Evolutionary conservation across 1,139 yeast genomes (phyloP).

Genomic region (Yamadazyma atlantica): DNA sequence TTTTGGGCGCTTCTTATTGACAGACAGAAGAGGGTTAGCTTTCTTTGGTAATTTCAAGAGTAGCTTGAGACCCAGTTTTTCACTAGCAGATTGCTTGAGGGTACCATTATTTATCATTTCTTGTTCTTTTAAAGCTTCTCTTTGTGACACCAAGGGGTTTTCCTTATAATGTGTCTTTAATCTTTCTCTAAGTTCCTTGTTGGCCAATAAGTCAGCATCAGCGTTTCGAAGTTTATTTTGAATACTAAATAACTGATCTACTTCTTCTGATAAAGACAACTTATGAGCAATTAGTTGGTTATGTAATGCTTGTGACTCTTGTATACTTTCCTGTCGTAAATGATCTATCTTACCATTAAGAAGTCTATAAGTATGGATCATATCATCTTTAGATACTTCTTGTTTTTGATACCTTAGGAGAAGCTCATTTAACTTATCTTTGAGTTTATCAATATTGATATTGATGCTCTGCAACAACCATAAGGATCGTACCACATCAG

Average conservation of each 20-base stretch:
- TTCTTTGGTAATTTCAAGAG: constrained; percentile 29
- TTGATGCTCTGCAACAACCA: constrained; percentile 48
- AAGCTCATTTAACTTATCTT: constrained; percentile 19
- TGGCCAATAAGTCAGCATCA: constrained; percentile 14
- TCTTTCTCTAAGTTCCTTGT: constrained; percentile 29
- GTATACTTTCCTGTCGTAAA: constrained; percentile 27
- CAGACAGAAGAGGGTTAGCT: too few species aligned
- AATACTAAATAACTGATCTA: constrained; percentile 27
- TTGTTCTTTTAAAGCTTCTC: constrained; percentile 40
- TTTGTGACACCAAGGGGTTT: constrained; percentile 39
- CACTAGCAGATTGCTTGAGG: background rate
- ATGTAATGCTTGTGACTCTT: constrained; percentile 34
- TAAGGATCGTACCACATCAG: constrained; percentile 44
- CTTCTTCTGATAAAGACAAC: constrained; percentile 28
- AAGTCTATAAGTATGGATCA: constrained; percentile 12
- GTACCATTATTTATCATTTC: constrained; percentile 14
- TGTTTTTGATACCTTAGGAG: constrained; percentile 8
- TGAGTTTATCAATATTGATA: constrained; percentile 24
- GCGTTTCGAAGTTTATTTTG: constrained; percentile 12
- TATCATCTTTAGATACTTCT: constrained; percentile 9
- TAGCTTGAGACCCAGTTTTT: constrained; percentile 20
- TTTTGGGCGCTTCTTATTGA: constrained; percentile 1
- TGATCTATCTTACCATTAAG: constrained; percentile 11
- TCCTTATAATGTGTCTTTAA: constrained; percentile 34
- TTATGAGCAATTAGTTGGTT: constrained; percentile 37